These are phyloP conservation scores for Salvia miltiorrhiza DNA, from an alignment of 257 asterid species.

Conservation along the genomic window DNA sequence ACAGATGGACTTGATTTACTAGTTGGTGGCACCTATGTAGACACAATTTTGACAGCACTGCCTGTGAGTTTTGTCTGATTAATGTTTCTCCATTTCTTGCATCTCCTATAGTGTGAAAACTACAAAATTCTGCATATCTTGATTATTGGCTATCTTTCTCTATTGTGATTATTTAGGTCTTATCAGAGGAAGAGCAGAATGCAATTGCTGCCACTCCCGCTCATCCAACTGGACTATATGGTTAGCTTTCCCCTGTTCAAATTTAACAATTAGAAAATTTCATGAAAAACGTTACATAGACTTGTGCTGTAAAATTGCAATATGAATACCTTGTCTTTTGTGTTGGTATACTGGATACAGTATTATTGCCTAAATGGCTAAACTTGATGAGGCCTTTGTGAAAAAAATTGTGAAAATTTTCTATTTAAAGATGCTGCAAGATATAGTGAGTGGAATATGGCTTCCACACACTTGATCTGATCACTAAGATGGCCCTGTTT, in stretches of 20 bases:
- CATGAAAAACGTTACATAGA: not conserved
- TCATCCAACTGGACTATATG: conserved; percentile 86
- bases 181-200: conserved; percentile 89
- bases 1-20: conserved; percentile 69
- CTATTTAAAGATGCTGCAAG: not conserved
- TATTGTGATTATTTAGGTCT: conserved; percentile 48
- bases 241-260: conserved; percentile 42
- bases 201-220: conserved; percentile 94
- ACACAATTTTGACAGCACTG: conserved; percentile 73
- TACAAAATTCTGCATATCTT: not conserved
- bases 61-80: conserved; percentile 47
- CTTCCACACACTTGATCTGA: conserved; percentile 4
- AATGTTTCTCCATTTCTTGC: not conserved
- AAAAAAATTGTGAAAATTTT: not conserved
- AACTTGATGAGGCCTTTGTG: not conserved
- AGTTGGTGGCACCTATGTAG: conserved; percentile 53
- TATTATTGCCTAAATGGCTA: not conserved
- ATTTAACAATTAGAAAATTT: not conserved
- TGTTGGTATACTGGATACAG: not conserved
- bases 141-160: conserved; percentile 12
- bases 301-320: not conserved
- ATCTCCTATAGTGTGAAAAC: not conserved
- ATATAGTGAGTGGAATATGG: not conserved
- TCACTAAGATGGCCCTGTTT: not conserved
- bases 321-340: conserved; percentile 1